phyloP scores from a whole-genome alignment of 495 filamentous ascomycete species.

The Penicillium ochrochloron region DNA sequence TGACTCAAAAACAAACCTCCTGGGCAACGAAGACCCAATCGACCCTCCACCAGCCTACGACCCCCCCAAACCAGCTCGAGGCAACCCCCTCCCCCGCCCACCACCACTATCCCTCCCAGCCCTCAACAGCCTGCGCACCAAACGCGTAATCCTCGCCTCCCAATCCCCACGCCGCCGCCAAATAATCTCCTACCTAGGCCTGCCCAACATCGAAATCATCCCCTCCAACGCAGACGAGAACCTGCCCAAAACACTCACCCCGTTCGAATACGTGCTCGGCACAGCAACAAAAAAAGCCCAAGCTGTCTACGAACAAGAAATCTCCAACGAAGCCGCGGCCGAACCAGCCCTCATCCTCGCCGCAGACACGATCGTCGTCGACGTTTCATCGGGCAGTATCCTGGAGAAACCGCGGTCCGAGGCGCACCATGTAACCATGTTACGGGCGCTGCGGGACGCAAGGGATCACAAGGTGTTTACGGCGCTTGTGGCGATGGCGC shows the following conservation, averaged over 20 bases:
- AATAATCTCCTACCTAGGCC: slow-evolving; percentile 73
- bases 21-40: slow-evolving; percentile 27
- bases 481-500: slow-evolving; percentile 78
- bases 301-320: slow-evolving; percentile 72
- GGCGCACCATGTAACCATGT: slow-evolving; percentile 80
- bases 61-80: slow-evolving; percentile 24
- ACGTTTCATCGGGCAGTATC: slow-evolving; percentile 62
- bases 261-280: slow-evolving; percentile 87
- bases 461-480: slow-evolving; percentile 79
- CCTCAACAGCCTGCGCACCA: slow-evolving; percentile 68
- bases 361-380: slow-evolving; percentile 90
- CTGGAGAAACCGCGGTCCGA: slow-evolving; percentile 88
- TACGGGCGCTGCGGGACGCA: slow-evolving; percentile 76
- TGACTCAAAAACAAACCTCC: slow-evolving; percentile 41
- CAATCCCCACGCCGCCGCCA: slow-evolving; percentile 81
- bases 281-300: slow-evolving; percentile 84
- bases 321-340: slow-evolving; percentile 59
- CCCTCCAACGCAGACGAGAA: slow-evolving; percentile 82
- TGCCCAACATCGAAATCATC: slow-evolving; percentile 77
- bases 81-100: slow-evolving; percentile 47
- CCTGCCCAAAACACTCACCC: slow-evolving; percentile 76
- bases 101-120: slow-evolving; percentile 79
- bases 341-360: slow-evolving; percentile 88
- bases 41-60: slow-evolving; percentile 48
- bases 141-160: slow-evolving; percentile 85